Conservation (phyloP, 108 stramenopile species). For the Tribonema minus region DNA sequence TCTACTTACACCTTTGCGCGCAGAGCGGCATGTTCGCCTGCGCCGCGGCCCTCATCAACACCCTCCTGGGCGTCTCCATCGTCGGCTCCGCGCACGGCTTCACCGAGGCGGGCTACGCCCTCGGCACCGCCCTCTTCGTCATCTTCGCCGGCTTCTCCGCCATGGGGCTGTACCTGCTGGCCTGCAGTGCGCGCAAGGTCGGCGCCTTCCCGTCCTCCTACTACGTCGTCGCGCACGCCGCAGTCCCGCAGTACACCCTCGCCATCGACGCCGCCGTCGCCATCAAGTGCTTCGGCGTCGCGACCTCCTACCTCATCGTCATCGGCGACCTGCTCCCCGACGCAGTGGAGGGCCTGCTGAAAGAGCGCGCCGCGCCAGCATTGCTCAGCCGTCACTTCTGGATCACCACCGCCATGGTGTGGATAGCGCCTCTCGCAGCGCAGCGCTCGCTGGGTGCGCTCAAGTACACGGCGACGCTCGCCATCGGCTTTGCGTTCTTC, state of each 20-base stretch:
- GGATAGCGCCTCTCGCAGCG: constrained; percentile 22
- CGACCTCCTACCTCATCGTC: constrained; percentile 70
- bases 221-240: too few relatives aligned
- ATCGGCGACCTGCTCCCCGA: constrained; percentile 70
- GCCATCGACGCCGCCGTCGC: constrained; percentile 70
- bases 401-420: constrained; percentile 39
- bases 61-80: constrained; percentile 69
- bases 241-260: too few relatives aligned
- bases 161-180: constrained; percentile 57
- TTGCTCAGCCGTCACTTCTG: constrained; percentile 55
- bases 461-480: constrained; percentile 21
- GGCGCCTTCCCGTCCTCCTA: neutral
- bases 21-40: constrained; percentile 48
- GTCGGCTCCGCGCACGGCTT: constrained; percentile 70
- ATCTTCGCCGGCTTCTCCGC: constrained; percentile 59
- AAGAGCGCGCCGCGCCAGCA: constrained; percentile 25
- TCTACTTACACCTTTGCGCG: neutral
- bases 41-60: constrained; percentile 64
- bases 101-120: constrained; percentile 58
- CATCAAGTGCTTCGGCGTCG: constrained; percentile 74
- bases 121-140: constrained; percentile 62
- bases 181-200: constrained; percentile 47
- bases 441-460: constrained; percentile 18
- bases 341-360: constrained; percentile 47
- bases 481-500: constrained; percentile 13